Percentiles rank a stretch among this genome's conserved stretches.
Evolutionary conservation across 2,329 filamentous ascomycete species (phyloP).

Genomic region (Curvularia lunata): DNA sequence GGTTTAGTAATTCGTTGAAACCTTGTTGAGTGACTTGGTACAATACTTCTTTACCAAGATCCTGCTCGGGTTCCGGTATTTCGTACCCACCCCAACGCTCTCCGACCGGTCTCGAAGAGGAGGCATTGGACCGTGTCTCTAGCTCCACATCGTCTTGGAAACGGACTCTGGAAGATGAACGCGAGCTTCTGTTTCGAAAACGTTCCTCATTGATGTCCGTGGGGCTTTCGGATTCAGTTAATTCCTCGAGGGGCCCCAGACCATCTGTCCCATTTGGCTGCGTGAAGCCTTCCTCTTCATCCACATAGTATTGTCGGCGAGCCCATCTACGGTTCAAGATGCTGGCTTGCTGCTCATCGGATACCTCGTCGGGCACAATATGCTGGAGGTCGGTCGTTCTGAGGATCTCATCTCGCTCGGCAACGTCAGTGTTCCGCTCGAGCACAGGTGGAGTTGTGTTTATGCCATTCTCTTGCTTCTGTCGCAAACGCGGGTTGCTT

Average conservation of each 20-base stretch:
- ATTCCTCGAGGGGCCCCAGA: constrained; percentile 19
- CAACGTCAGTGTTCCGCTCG: constrained; percentile 34
- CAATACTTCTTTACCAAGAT: constrained; percentile 85
- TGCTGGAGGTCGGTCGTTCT: constrained; percentile 18
- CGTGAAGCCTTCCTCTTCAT: constrained; percentile 77
- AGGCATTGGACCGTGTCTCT: constrained; percentile 73
- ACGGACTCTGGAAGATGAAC: constrained; percentile 79
- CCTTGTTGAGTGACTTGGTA: constrained; percentile 92
- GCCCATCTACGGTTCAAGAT: constrained; percentile 71
- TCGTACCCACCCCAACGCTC: constrained; percentile 81
- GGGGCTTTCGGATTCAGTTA: constrained; percentile 14
- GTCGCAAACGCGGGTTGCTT: constrained; percentile 23
- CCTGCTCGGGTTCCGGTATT: constrained; percentile 78
- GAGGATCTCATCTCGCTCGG: constrained; percentile 26
- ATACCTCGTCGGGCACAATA: constrained; percentile 7
- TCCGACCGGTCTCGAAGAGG: constrained; percentile 69
- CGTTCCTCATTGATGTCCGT: constrained; percentile 26
- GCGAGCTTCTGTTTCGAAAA: constrained; percentile 54
- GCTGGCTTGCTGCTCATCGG: constrained; percentile 23
- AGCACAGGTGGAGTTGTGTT: constrained; percentile 39
- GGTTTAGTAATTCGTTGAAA: constrained; percentile 89
- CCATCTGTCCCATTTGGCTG: constrained; percentile 29
- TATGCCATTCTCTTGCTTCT: constrained; percentile 44
- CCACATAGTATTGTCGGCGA: constrained; percentile 79
- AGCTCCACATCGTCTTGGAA: constrained; percentile 76